Evolutionary conservation across 495 filamentous ascomycete genomes (phyloP).

Genomic region (Aspergillus hancockii): DNA sequence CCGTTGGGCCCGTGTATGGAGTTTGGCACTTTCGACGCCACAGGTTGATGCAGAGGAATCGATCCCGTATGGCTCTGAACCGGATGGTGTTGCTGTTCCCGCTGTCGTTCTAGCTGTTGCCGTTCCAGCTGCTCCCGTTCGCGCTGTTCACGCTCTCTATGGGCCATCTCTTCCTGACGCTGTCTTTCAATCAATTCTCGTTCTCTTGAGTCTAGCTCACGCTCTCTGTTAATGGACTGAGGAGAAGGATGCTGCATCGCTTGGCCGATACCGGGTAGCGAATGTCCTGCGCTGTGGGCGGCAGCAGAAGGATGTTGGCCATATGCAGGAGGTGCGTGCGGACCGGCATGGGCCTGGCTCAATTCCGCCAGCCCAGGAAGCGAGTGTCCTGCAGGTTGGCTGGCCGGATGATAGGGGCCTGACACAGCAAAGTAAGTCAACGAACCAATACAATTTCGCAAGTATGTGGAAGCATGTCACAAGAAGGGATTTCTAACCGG

Average conservation of each 20-base stretch:
- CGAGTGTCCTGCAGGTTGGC: conserved; percentile 50
- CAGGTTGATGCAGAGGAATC: conserved; percentile 86
- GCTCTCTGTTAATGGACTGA: conserved; percentile 52
- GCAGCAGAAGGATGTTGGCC: conserved; percentile 44
- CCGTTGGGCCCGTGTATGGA: conserved; percentile 87
- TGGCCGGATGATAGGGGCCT: conserved; percentile 46
- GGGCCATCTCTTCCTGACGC: conserved; percentile 59
- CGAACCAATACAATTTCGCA: conserved; percentile 7
- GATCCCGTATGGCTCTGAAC: conserved; percentile 83
- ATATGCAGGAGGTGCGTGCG: conserved; percentile 51
- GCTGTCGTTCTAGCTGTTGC: conserved; percentile 50
- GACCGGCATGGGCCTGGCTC: conserved; percentile 49
- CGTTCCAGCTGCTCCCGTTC: conserved; percentile 70
- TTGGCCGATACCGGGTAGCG: conserved; percentile 53
- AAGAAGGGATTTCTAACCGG: conserved; percentile 38
- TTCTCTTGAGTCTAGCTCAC: conserved; percentile 53
- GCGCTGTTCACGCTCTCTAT: conserved; percentile 64
- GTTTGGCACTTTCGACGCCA: conserved; percentile 76
- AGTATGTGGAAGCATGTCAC: background rate
- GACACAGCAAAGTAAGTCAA: conserved; percentile 23
- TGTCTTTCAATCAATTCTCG: conserved; percentile 51
- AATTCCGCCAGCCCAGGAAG: conserved; percentile 54
- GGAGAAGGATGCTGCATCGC: conserved; percentile 55
- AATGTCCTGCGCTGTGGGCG: conserved; percentile 47
- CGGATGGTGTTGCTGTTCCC: conserved; percentile 59